Percentiles rank a stretch among this genome's conserved stretches.
phyloP scores from a whole-genome alignment of 2,329 filamentous ascomycete species.

The Ascochyta lentis region DNA sequence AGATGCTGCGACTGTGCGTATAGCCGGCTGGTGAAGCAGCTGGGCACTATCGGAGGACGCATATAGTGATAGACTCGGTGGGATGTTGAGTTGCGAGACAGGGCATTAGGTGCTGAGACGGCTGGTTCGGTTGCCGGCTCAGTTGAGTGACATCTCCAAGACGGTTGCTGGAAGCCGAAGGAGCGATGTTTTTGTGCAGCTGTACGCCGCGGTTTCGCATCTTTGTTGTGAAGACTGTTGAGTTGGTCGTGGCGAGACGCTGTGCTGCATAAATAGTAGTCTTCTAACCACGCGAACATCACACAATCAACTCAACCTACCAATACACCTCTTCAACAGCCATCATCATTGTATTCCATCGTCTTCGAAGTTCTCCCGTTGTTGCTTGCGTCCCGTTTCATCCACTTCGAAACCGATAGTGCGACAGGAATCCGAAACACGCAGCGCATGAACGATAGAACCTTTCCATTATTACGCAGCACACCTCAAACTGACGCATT shows the following conservation, averaged over 20 bases:
- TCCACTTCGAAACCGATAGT: constrained; percentile 15
- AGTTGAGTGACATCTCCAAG: neutral
- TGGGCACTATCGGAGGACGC: neutral
- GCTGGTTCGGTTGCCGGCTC: neutral
- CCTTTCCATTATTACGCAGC: constrained; percentile 6
- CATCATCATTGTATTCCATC: neutral
- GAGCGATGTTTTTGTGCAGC: neutral
- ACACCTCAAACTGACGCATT: constrained; percentile 6
- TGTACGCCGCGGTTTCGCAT: neutral
- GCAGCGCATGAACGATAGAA: constrained; percentile 10
- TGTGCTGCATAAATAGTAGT: neutral
- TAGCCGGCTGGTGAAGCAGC: constrained; percentile 1
- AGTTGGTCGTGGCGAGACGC: neutral
- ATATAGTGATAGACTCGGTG: neutral
- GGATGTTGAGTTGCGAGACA: constrained; percentile 1
- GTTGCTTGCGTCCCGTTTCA: constrained; percentile 12
- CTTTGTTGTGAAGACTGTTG: neutral
- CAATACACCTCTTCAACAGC: neutral
- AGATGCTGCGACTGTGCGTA: neutral
- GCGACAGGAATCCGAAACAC: constrained; percentile 17
- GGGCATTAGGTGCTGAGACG: constrained; percentile 9
- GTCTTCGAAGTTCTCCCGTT: neutral
- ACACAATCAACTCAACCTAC: neutral
- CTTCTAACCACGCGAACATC: neutral
- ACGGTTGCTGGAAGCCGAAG: neutral